Evolutionary conservation across 495 filamentous ascomycete genomes (phyloP), one percentile per base, ranked within the genome.

Genomic region (Penicillium samsonianum): DNA sequence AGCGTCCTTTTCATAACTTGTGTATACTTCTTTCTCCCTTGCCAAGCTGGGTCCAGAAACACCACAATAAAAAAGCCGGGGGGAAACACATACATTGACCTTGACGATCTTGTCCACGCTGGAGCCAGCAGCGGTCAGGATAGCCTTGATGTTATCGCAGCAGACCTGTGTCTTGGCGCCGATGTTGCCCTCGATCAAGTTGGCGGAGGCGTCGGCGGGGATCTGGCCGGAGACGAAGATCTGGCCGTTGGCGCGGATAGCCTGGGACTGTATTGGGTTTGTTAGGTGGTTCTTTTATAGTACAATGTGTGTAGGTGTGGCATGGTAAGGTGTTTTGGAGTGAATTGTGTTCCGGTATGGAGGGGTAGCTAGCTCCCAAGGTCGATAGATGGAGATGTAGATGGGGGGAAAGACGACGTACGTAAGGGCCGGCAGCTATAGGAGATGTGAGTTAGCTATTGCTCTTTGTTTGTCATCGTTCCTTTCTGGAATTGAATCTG

Each of bases 191-290:
- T 85, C 71, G 55, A 94, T 75, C 16, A 96, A 81, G 63, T 87
- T 87, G 60, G 90, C 91, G 50, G 82, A 62, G 61, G 83, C 75
- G 68, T 91, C 88, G 59, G 88, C 87, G 60, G 91, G 93, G 63
- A 97, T 92, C 73, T 94, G 91, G 68, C 93, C 93, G 6, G 93
- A 97, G 77, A 92, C 87, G 81, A 90, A 98, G 78, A 97, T 87
- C 63, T 87, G 80, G 47, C 82, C 82, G 54, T 90, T 86, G 53
- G 91, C 91, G 62, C 85, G 85, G 78, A 96, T 88, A 64, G 91
- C 91, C 79, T 96, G 93, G 65, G 91, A 90, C 90, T 96, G 67
- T 55, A 11, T 2, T 10, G 19, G 31, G 22, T 26, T 43, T 41
- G 38, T 53, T 48, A 54, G 50, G 42, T 46, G 25, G 28, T 52